These are phyloP conservation scores for Fibroporia radiculosa DNA, from an alignment of 768 basidiomycete species.

Conservation along the genomic window DNA sequence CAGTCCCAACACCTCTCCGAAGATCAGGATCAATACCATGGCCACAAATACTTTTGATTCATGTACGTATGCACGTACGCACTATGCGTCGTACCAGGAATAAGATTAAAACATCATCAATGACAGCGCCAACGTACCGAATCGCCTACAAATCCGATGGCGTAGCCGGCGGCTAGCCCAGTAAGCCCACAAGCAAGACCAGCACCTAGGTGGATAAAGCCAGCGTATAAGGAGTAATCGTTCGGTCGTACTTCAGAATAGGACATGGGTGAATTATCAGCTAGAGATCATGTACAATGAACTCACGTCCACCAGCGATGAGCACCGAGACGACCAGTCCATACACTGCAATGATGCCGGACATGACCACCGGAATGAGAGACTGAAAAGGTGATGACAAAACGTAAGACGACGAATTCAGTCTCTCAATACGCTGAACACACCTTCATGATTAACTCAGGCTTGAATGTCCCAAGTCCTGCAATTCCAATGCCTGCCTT, in stretches of 20 bases:
- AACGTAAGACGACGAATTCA: background rate
- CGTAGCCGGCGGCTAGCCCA: slow-evolving; percentile 89
- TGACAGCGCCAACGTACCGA: slow-evolving; percentile 49
- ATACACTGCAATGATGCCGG: slow-evolving; percentile 96
- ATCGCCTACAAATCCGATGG: slow-evolving; percentile 91
- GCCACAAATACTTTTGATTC: slow-evolving; percentile 89
- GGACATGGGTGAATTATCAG: slow-evolving; percentile 11
- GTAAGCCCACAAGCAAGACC: slow-evolving; percentile 89
- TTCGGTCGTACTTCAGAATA: slow-evolving; percentile 44
- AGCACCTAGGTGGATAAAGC: slow-evolving; percentile 89
- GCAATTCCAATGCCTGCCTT: slow-evolving; percentile 98
- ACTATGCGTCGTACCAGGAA: slow-evolving; percentile 48
- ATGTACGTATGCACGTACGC: slow-evolving; percentile 85
- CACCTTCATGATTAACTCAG: slow-evolving; percentile 98
- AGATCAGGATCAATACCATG: slow-evolving; percentile 95
- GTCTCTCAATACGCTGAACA: slow-evolving; percentile 17
- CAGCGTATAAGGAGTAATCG: slow-evolving; percentile 77
- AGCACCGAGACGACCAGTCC: slow-evolving; percentile 94
- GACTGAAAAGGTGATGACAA: slow-evolving; percentile 41
- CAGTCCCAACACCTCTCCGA: slow-evolving; percentile 84
- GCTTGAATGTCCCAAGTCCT: slow-evolving; percentile 87
- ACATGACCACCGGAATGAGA: slow-evolving; percentile 95
- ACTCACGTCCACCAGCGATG: slow-evolving; percentile 63
- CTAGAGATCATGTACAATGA: slow-evolving; percentile 1
- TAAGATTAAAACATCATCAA: background rate